phyloP scores from a whole-genome alignment of 202 grass and related monocot species.

The Setaria viridis region DNA sequence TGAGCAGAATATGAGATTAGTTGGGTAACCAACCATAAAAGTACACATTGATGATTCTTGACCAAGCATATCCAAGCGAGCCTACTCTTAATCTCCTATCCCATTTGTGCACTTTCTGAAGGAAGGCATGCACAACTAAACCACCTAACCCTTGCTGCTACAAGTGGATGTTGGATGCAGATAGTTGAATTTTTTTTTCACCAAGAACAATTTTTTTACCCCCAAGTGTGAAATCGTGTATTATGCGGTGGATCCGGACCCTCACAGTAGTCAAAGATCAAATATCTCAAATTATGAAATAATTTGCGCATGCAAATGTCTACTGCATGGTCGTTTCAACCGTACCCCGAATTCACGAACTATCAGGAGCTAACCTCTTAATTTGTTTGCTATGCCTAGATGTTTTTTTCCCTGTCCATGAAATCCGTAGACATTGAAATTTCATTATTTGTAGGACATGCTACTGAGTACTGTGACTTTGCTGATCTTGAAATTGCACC shows the following conservation, averaged over 20 bases:
- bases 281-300: neutral
- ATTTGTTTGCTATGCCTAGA: neutral
- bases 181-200: neutral
- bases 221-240: neutral
- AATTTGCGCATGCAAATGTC: too few relatives aligned
- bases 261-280: neutral
- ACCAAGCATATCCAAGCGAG: neutral
- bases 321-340: too few relatives aligned
- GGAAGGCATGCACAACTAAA: neutral
- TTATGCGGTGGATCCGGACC: neutral
- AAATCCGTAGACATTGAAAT: neutral
- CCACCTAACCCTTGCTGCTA: neutral
- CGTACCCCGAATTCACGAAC: too few relatives aligned
- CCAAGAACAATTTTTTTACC: neutral
- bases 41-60: neutral
- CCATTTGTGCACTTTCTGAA: neutral
- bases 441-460: neutral
- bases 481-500: neutral
- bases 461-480: neutral
- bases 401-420: neutral
- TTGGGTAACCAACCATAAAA: conserved; percentile 2
- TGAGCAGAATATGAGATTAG: conserved; percentile 16
- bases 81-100: conserved; percentile 19
- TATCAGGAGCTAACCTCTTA: neutral
- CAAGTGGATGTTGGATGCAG: neutral